Percentiles rank a stretch among this genome's conserved stretches.
These are phyloP conservation scores for Garcia nutans DNA, from an alignment of 345 rosid genomes.

Conservation along the genomic window DNA sequence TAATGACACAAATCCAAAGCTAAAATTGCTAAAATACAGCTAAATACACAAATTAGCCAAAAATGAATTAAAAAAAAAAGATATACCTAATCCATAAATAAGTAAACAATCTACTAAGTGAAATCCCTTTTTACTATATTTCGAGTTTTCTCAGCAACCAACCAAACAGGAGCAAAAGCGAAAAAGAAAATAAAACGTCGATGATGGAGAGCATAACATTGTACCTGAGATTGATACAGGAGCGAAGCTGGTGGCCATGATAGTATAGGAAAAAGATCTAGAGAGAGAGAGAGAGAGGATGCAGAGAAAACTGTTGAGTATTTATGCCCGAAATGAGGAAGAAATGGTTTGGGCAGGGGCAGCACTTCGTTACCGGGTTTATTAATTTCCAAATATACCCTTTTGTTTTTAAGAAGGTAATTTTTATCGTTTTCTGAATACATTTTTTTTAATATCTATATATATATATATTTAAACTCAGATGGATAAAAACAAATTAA, in stretches of 20 bases:
- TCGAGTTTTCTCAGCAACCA: not conserved
- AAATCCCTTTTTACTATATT: not conserved
- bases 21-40: not conserved
- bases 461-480: too few species aligned
- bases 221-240: constrained; percentile 42
- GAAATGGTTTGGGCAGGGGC: not conserved
- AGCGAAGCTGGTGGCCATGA: constrained; percentile 30
- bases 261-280: constrained; percentile 9
- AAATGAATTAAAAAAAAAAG: not conserved
- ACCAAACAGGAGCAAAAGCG: not conserved
- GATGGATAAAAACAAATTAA: too few species aligned
- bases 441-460: too few species aligned
- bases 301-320: not conserved
- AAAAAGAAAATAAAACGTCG: not conserved
- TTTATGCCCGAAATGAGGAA: not conserved
- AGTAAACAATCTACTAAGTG: not conserved
- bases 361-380: not conserved
- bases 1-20: too few species aligned
- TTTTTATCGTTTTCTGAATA: too few species aligned
- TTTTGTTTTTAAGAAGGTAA: not conserved
- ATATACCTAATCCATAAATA: not conserved
- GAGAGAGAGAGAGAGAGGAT: constrained; percentile 11
- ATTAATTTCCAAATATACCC: constrained; percentile 10
- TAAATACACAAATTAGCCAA: not conserved
- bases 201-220: not conserved